Base-by-base conservation (phyloP, 2,329 filamentous ascomycete species). In the Aspergillus piperis region DNA sequence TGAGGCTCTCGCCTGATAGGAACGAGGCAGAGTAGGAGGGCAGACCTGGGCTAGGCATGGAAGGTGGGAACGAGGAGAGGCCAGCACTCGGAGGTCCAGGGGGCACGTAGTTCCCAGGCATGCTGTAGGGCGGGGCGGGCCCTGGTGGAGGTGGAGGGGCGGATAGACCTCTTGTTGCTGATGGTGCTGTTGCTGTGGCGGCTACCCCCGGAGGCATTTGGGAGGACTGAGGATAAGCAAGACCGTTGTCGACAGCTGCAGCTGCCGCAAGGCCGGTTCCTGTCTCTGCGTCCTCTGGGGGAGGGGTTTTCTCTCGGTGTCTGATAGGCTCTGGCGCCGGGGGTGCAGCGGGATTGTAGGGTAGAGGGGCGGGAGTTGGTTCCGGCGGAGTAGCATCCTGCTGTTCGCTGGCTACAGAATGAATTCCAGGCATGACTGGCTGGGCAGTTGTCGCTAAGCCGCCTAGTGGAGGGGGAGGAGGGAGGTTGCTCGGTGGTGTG, bases 331-430 rank as follows among this genome's bases (percentile, higher is more conserved):
- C 86, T 6, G 86, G 86, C 0, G 85, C 86, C n/a, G 85, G 80
- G 21, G 86, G 86, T 5, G 86, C 86, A 8, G 86, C 86, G 15
- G 86, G 86, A 65, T 88, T 88, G 69, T 89, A 89, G n/a, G 84
- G 83, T 62, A 86, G 78, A 3, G 84, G 84, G 2, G 81, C 72
- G 61, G 79, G 82, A 15, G 41, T 27, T 32, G 53, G 32, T 6
- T 11, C 32, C 15, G 51, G 13, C 64, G 70, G 74, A 39, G 73
- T 69, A 48, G 73, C 64, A 32, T 70, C 64, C 62, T 70, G 67
- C 49, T 70, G 65, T 27, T 71, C 63, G 48, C 68, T 66, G 36
- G 60, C 41, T 27, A 66, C 52, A 6, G 62, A 51, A 25, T 62
- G 66, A 21, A 52, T 58, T 6, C 44, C 57, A 11, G 60, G 56